Conservation (phyloP, 495 filamentous ascomycete species). For the Massariosphaeria phaeospora region DNA sequence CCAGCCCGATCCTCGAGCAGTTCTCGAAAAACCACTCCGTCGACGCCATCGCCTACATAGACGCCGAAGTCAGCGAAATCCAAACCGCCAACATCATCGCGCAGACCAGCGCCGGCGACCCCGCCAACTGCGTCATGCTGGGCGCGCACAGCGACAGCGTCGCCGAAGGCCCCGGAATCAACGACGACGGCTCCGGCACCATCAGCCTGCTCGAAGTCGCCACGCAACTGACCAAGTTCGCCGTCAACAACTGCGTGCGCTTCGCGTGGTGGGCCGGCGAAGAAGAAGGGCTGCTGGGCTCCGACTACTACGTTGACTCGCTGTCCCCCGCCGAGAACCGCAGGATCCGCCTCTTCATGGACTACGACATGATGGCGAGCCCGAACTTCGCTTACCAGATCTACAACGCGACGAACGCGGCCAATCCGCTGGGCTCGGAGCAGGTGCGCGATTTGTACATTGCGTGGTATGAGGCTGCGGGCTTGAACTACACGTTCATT, state of each 20-base stretch:
- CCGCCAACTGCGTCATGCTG: conserved; percentile 58
- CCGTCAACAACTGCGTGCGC: conserved; percentile 60
- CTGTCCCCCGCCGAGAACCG: conserved; percentile 48
- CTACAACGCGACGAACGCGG: conserved; percentile 62
- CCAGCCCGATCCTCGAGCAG: conserved; percentile 51
- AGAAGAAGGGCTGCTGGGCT: conserved; percentile 62
- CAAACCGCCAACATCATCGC: conserved; percentile 59
- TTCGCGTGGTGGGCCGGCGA: conserved; percentile 70
- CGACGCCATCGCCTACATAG: conserved; percentile 37
- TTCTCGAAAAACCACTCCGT: conserved; percentile 44
- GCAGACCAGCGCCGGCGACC: conserved; percentile 60
- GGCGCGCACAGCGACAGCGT: conserved; percentile 70
- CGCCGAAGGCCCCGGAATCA: conserved; percentile 58
- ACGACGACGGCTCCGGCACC: conserved; percentile 63
- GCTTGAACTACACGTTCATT: conserved; percentile 47
- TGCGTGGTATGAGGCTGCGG: conserved; percentile 51
- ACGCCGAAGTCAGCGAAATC: conserved; percentile 40
- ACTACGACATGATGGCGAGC: conserved; percentile 76
- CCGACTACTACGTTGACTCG: conserved; percentile 53
- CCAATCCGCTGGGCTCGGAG: conserved; percentile 59
- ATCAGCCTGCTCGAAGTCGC: conserved; percentile 62
- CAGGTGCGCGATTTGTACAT: conserved; percentile 60
- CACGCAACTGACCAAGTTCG: conserved; percentile 53
- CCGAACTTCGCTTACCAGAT: conserved; percentile 66
- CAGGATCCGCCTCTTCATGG: conserved; percentile 64